Conservation (phyloP, 371 early-diverging fungal species). For the Lichtheimia corymbifera region DNA sequence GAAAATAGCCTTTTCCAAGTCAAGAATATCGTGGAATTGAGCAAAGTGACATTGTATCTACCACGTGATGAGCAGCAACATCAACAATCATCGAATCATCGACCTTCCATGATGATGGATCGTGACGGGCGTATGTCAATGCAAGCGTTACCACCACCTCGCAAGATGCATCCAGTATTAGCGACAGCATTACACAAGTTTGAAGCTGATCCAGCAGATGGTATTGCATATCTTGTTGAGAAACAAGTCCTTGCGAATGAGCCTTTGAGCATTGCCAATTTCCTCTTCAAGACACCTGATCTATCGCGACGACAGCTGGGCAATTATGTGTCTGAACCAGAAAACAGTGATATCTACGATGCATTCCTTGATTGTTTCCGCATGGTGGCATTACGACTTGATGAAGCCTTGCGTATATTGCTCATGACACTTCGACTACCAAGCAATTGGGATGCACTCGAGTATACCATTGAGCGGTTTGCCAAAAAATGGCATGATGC, state of each 20-base stretch:
- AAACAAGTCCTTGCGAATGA: constrained; percentile 69
- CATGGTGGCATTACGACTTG: constrained; percentile 69
- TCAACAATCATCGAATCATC: constrained; percentile 16
- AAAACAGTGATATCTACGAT: constrained; percentile 66
- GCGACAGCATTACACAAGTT: constrained; percentile 69
- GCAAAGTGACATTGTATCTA: constrained; percentile 52
- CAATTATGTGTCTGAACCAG: constrained; percentile 42
- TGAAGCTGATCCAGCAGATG: constrained; percentile 67
- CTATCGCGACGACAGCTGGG: constrained; percentile 81
- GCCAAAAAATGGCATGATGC: constrained; percentile 77
- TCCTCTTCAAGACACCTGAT: constrained; percentile 80
- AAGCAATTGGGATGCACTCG: constrained; percentile 72
- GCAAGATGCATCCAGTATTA: constrained; percentile 62
- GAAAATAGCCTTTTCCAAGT: constrained; percentile 62
- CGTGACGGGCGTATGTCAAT: constrained; percentile 13
- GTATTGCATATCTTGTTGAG: constrained; percentile 71
- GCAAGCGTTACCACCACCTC: constrained; percentile 28
- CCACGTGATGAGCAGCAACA: constrained; percentile 50
- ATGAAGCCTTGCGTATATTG: constrained; percentile 81
- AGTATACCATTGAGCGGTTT: constrained; percentile 78
- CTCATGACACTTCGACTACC: constrained; percentile 77
- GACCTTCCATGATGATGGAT: constrained; percentile 13
- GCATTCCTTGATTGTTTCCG: constrained; percentile 78
- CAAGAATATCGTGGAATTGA: constrained; percentile 61
- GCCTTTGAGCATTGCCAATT: constrained; percentile 77